These are phyloP conservation scores for Pezicula rhizophila DNA, from an alignment of 2,329 filamentous ascomycete species.

Conservation along the genomic window DNA sequence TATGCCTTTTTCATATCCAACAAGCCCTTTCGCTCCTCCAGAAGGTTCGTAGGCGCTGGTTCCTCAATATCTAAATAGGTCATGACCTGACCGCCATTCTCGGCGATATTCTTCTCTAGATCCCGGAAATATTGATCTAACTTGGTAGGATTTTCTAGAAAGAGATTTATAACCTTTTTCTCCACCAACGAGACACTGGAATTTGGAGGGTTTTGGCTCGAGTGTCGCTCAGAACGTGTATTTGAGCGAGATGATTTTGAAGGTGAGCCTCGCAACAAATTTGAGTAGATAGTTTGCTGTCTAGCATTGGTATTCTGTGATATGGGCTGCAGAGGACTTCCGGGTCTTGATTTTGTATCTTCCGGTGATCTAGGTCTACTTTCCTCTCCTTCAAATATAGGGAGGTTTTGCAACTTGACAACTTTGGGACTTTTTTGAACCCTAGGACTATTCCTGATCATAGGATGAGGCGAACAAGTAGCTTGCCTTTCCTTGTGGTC, in stretches of 20 bases:
- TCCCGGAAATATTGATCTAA: slow-evolving; percentile 16
- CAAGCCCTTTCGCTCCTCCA: slow-evolving; percentile 17
- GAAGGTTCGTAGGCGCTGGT: slow-evolving; percentile 15
- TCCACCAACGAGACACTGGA: slow-evolving; percentile 18
- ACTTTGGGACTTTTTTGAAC: slow-evolving; percentile 4
- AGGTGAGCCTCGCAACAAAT: slow-evolving; percentile 17
- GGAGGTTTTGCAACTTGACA: slow-evolving; percentile 6
- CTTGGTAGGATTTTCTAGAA: slow-evolving; percentile 14
- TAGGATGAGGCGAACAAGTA: slow-evolving; percentile 10
- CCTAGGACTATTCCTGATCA: slow-evolving; percentile 12
- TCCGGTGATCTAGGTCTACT: slow-evolving; percentile 3
- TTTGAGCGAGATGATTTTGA: slow-evolving; percentile 7
- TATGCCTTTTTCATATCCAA: slow-evolving; percentile 19
- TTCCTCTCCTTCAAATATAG: slow-evolving; percentile 6
- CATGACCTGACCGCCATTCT: slow-evolving; percentile 16
- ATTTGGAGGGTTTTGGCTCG: slow-evolving; percentile 15
- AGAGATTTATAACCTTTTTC: slow-evolving; percentile 19
- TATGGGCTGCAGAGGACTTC: slow-evolving; percentile 23
- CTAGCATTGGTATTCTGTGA: slow-evolving; percentile 12
- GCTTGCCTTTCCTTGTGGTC: slow-evolving; percentile 12
- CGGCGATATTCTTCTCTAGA: slow-evolving; percentile 10
- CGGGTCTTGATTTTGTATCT: slow-evolving; percentile 8
- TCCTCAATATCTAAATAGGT: slow-evolving; percentile 17
- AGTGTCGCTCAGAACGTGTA: slow-evolving; percentile 6
- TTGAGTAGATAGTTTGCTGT: slow-evolving; percentile 2